phyloP scores from a whole-genome alignment of 345 rosid species.

The Ricinus communis region DNA sequence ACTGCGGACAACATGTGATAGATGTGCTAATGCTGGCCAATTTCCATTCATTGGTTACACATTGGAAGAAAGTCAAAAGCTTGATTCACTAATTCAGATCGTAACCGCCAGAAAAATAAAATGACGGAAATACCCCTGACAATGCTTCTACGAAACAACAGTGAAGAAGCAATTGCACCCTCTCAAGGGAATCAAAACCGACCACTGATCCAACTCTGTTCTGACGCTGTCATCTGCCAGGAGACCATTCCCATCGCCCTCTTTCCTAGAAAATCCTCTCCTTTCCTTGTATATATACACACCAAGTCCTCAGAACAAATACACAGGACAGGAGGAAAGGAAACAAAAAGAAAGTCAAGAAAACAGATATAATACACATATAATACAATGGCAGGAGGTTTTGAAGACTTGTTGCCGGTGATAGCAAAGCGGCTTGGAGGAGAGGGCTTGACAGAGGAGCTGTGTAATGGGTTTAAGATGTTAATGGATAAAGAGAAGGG shows the following conservation, averaged over 20 bases:
- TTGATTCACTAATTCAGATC: too few relatives aligned
- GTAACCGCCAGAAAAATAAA: too few relatives aligned
- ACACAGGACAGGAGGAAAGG: too few relatives aligned
- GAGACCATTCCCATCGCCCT: neutral
- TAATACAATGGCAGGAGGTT: constrained; percentile 18
- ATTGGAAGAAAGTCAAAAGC: too few relatives aligned
- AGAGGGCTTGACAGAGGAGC: constrained; percentile 55
- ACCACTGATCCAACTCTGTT: neutral
- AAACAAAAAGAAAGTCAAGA: too few relatives aligned
- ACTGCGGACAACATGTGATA: too few relatives aligned
- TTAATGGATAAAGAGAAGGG: constrained; percentile 50
- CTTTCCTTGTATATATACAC: neutral
- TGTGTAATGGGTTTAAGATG: constrained; percentile 49
- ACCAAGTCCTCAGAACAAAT: neutral
- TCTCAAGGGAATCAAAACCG: neutral
- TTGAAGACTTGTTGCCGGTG: constrained; percentile 56
- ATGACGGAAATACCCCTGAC: too few relatives aligned
- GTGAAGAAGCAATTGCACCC: neutral
- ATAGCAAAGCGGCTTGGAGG: constrained; percentile 52
- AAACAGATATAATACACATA: neutral
- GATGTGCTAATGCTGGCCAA: too few relatives aligned
- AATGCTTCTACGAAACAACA: neutral
- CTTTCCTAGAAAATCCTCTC: neutral
- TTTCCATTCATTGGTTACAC: too few relatives aligned
- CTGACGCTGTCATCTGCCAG: neutral